Conservation (phyloP, 176 grass and related monocot genomes). For the Pontederia paniculata region DNA sequence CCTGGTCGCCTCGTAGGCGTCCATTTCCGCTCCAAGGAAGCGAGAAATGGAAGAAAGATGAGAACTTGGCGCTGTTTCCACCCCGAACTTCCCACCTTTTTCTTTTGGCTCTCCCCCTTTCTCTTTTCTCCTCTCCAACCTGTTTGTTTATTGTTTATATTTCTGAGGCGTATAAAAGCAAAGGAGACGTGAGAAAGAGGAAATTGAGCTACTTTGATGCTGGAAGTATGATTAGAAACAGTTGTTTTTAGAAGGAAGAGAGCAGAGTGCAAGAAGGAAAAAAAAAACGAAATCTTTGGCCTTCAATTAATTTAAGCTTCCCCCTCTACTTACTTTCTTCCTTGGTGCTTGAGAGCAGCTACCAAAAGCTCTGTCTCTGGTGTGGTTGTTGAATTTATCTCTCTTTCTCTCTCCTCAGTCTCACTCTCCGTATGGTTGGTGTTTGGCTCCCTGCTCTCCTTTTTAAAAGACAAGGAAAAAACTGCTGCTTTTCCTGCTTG, state of each 20-base stretch:
- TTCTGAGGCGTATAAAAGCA: not conserved
- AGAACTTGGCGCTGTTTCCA: not conserved
- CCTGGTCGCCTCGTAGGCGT: slow-evolving; percentile 89
- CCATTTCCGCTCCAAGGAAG: slow-evolving; percentile 26
- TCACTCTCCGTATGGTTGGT: too few species aligned
- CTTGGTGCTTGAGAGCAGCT: too few species aligned
- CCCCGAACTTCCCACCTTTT: slow-evolving; percentile 2
- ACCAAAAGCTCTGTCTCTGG: too few species aligned
- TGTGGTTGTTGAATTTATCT: too few species aligned
- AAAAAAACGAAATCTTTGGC: not conserved
- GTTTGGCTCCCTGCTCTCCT: not conserved
- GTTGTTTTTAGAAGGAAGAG: not conserved
- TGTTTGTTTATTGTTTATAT: not conserved
- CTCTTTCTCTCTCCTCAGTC: too few species aligned
- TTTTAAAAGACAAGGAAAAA: not conserved
- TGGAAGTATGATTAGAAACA: not conserved
- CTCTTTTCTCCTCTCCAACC: not conserved
- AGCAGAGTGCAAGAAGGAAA: not conserved
- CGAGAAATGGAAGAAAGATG: not conserved
- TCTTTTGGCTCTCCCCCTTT: too few species aligned
- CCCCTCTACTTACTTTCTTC: too few species aligned
- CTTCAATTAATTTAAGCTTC: too few species aligned
- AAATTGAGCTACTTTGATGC: not conserved
- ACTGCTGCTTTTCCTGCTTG: not conserved
- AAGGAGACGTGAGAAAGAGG: not conserved